Conservation (phyloP, 163 green algal genomes). For the Botryococcus braunii region DNA sequence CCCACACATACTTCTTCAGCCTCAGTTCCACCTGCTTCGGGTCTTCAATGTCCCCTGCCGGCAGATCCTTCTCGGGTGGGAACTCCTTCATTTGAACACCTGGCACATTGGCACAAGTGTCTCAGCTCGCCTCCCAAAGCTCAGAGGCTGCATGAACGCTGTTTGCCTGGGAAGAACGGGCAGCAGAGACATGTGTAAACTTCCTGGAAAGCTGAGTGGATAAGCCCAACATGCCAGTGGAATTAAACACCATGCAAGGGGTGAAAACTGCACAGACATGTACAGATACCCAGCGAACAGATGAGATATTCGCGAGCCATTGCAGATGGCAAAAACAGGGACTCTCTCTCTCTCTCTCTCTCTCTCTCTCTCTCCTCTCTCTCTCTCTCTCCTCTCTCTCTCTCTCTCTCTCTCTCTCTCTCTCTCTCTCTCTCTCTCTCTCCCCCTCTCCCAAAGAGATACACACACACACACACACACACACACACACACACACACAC, state of each 20-base stretch:
- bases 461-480: too few relatives aligned
- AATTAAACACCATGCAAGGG: not conserved
- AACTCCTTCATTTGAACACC: conserved; percentile 58
- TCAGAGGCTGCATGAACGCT: not conserved
- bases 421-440: too few relatives aligned
- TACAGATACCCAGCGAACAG: too few relatives aligned
- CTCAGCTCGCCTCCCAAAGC: not conserved
- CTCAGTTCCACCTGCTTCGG: conserved; percentile 36
- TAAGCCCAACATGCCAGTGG: not conserved
- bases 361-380: too few relatives aligned
- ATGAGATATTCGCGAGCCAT: too few relatives aligned
- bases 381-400: too few relatives aligned
- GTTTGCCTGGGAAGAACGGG: not conserved
- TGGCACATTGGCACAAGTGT: conserved; percentile 1
- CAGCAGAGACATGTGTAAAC: not conserved
- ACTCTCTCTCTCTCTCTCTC: too few relatives aligned
- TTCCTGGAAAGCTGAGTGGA: not conserved
- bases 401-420: too few relatives aligned
- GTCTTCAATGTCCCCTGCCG: conserved; percentile 18
- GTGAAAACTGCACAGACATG: not conserved
- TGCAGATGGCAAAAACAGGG: too few relatives aligned
- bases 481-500: not conserved
- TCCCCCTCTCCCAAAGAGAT: too few relatives aligned
- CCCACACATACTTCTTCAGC: conserved; percentile 40
- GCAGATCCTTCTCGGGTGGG: conserved; percentile 29